Conservation (phyloP, 164 flowering plant species). For the Macadamia integrifolia region DNA sequence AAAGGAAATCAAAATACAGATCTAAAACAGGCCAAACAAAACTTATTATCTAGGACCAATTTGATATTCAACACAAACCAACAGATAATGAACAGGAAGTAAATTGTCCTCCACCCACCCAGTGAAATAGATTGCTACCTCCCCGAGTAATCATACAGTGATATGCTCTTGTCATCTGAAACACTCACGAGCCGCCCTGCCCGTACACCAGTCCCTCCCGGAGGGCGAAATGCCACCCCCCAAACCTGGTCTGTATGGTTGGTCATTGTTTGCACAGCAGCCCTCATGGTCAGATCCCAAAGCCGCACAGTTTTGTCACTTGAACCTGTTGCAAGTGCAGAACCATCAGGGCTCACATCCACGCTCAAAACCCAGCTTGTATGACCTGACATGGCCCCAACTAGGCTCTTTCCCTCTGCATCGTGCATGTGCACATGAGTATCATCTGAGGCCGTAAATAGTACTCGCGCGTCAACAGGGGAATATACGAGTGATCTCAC, state of each 20-base stretch:
- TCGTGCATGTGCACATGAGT: slow-evolving; percentile 82
- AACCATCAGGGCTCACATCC: slow-evolving; percentile 93
- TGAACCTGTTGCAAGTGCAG: slow-evolving; percentile 86
- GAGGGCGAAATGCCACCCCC: slow-evolving; percentile 92
- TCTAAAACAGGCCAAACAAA: too few species aligned
- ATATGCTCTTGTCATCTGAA: slow-evolving; percentile 89
- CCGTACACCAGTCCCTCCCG: slow-evolving; percentile 49
- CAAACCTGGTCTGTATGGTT: slow-evolving; percentile 90
- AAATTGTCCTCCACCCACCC: not conserved
- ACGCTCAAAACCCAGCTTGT: slow-evolving; percentile 90
- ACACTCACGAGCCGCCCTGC: slow-evolving; percentile 88
- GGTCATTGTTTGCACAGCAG: slow-evolving; percentile 86
- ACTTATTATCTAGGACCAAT: too few species aligned
- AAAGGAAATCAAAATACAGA: too few species aligned
- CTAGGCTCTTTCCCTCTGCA: slow-evolving; percentile 70
- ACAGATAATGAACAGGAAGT: not conserved
- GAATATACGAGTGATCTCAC: slow-evolving; percentile 84
- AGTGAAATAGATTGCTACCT: not conserved
- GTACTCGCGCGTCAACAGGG: slow-evolving; percentile 62
- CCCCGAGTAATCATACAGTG: slow-evolving; percentile 78
- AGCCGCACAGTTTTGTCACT: slow-evolving; percentile 87
- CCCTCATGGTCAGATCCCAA: slow-evolving; percentile 90
- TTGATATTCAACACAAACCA: too few species aligned
- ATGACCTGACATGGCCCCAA: slow-evolving; percentile 90
- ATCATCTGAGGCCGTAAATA: slow-evolving; percentile 89